These are phyloP conservation scores for Juglanconis oblonga DNA, from an alignment of 2,329 filamentous ascomycete genomes.

Conservation along the genomic window DNA sequence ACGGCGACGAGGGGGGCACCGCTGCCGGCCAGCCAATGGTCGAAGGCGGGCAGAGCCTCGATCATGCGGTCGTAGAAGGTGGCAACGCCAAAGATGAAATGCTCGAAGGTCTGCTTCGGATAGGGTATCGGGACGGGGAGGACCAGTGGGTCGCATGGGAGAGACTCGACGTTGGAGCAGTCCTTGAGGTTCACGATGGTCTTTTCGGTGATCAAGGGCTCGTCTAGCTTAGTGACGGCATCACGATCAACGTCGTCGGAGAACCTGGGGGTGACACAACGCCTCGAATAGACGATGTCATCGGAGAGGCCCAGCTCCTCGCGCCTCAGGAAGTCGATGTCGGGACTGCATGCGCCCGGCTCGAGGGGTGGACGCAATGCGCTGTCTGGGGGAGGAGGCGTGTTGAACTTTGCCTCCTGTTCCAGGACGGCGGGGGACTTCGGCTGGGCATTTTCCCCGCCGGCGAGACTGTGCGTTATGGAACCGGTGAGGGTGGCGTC, in stretches of 20 bases:
- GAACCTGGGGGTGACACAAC: constrained; percentile 39
- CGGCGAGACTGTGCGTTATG: constrained; percentile 12
- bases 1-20: constrained; percentile 50
- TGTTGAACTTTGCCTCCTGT: constrained; percentile 15
- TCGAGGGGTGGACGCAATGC: constrained; percentile 14
- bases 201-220: constrained; percentile 33
- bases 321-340: constrained; percentile 27
- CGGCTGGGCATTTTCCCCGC: neutral
- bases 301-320: constrained; percentile 35
- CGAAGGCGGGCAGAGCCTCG: constrained; percentile 48
- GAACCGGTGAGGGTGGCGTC: constrained; percentile 11
- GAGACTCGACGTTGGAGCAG: constrained; percentile 19
- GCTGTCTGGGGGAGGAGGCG: constrained; percentile 5
- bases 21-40: constrained; percentile 53
- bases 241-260: constrained; percentile 33
- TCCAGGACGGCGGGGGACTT: constrained; percentile 13
- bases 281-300: constrained; percentile 41
- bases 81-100: constrained; percentile 57
- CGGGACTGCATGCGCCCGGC: constrained; percentile 19
- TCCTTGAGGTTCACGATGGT: constrained; percentile 29
- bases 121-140: constrained; percentile 45
- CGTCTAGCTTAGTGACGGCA: constrained; percentile 34
- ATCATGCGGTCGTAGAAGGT: constrained; percentile 49
- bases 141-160: constrained; percentile 40
- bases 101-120: constrained; percentile 40